Evolutionary conservation across 495 filamentous ascomycete species (phyloP), one percentile per base, ranked within the genome.

Genomic region (Talaromyces proteolyticus): DNA sequence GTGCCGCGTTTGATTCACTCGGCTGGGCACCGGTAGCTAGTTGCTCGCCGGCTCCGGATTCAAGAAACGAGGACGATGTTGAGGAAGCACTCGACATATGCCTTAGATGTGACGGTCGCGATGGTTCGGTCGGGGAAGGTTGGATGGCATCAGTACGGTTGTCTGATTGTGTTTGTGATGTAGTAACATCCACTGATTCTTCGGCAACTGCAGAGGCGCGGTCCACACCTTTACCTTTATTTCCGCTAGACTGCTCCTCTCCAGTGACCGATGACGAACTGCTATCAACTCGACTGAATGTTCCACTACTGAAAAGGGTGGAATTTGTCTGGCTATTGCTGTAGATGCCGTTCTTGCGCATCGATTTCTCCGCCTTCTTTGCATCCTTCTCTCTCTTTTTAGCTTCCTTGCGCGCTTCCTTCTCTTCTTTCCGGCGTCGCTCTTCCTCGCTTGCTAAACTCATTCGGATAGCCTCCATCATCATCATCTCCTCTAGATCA

Each of bases 401-500:
- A 12, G 81, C 80, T 29, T 89, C 87, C 59, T 95, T 95, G 44
- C 73, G 76, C 3, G 76, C 75, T 56, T 90, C 87, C 58, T 93
- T 91, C 44, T 93, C 88, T 24, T 86, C 86, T 57, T 86, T 86
- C 43, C 77, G 84, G 53, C 84, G 84, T 42, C 91, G 80, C 40
- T 96, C 91, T 57, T 98, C 93, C 58, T 98, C 93, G 24, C 86
- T 86, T 6, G 86, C 91, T 21, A 97, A 72, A 44, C 89, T 94
- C 42, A 95, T 66, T 24, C 93, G 75, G 47, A 98, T 92, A 2
- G 93, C 93, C 62, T 97, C 93, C 76, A 91, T 87, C 78, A 96
- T 88, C 93, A 98, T 98, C 74, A 97, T 88, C 42, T 95, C 92
- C 61, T 98, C 93, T 10, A 97, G 70, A 57, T 96, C 92, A 40